Percentiles rank a stretch among this genome's conserved stretches.
These are phyloP conservation scores for Ambrosia trifida DNA, from an alignment of 129 eudicot species.

Conservation along the genomic window DNA sequence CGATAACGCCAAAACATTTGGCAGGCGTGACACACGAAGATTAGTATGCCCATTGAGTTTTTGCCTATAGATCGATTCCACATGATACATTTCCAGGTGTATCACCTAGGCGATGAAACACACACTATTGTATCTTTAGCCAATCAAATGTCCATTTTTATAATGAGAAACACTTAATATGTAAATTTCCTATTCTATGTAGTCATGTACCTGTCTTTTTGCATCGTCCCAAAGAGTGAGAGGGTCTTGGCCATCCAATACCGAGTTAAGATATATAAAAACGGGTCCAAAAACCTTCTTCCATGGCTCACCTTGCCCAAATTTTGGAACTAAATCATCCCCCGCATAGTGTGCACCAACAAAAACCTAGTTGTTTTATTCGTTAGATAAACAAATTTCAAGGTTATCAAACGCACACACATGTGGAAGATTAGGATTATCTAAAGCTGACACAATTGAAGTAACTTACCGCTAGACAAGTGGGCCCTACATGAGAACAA, in stretches of 20 bases:
- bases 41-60: too few relatives aligned
- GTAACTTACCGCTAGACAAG: constrained; percentile 70
- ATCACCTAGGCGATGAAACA: too few relatives aligned
- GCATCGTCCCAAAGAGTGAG: constrained; percentile 89
- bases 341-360: constrained; percentile 90
- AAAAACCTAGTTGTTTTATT: constrained; percentile 54
- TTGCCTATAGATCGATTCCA: too few relatives aligned
- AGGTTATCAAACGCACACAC: not conserved
- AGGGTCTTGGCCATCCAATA: constrained; percentile 47
- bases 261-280: constrained; percentile 72
- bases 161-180: not conserved
- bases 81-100: too few relatives aligned
- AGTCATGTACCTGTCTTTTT: constrained; percentile 55
- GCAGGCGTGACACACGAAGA: too few relatives aligned
- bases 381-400: not conserved
- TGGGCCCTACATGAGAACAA: constrained; percentile 96
- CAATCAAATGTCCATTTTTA: too few relatives aligned
- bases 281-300: constrained; percentile 92
- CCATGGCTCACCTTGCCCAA: constrained; percentile 82
- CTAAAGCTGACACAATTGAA: not conserved
- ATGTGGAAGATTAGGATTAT: not conserved
- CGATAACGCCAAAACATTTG: too few relatives aligned
- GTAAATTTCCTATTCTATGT: not conserved
- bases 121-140: too few relatives aligned
- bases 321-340: constrained; percentile 67